phyloP scores from a whole-genome alignment of 139 green algal genomes.

The Pleodorina starrii region DNA sequence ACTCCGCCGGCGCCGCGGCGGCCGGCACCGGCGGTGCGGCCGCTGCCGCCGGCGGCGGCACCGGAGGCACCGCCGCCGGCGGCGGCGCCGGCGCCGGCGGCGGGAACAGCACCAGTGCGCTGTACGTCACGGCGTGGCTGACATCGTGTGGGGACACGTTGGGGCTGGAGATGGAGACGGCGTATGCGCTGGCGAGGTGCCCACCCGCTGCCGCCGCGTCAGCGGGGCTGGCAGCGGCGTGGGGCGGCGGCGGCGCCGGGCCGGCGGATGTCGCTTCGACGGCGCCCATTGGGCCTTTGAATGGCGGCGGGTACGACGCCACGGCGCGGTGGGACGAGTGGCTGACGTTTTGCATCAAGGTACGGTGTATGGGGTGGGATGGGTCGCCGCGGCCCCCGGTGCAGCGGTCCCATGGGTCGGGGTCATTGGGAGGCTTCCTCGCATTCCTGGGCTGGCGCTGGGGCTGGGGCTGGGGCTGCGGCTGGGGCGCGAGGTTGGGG shows the following conservation, averaged over 20 bases:
- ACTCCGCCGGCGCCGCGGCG: background rate
- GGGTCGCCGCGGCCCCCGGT: too few species aligned
- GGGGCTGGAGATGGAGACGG: slow-evolving; percentile 68
- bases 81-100: background rate
- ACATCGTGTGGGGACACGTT: slow-evolving; percentile 68
- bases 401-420: too few species aligned
- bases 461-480: too few species aligned
- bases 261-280: background rate
- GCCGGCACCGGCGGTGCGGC: background rate
- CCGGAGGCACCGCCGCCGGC: background rate
- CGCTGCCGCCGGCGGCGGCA: background rate
- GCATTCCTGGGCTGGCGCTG: too few species aligned
- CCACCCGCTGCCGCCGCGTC: background rate
- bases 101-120: background rate
- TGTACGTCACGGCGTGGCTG: slow-evolving; percentile 71
- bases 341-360: slow-evolving; percentile 85
- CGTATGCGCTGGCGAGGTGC: slow-evolving; percentile 63
- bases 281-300: too few species aligned
- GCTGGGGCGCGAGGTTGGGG: too few species aligned
- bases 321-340: slow-evolving; percentile 78
- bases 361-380: too few species aligned
- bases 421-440: too few species aligned
- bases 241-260: background rate
- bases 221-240: background rate
- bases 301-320: background rate